Conservation (phyloP, 2,329 filamentous ascomycete species). For the Aspergillus pseudoglaucus region DNA sequence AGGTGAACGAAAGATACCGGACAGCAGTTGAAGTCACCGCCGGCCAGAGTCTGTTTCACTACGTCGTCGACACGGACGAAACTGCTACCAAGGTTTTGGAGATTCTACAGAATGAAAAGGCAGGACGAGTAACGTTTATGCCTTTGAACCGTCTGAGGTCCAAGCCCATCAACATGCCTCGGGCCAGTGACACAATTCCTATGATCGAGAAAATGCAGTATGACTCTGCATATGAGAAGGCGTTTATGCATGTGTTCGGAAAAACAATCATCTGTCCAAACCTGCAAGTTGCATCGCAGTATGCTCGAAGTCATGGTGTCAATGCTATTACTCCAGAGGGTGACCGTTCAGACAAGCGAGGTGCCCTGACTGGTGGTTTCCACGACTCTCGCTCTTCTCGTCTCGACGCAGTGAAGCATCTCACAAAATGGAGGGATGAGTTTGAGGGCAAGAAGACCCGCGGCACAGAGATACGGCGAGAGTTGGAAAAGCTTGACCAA, state of each 20-base stretch:
- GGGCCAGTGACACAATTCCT: constrained; percentile 78
- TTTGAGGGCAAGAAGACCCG: constrained; percentile 62
- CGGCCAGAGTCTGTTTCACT: constrained; percentile 88
- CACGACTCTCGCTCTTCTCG: constrained; percentile 81
- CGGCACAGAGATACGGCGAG: constrained; percentile 58
- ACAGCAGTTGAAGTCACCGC: constrained; percentile 89
- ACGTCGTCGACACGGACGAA: constrained; percentile 85
- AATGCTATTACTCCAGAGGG: constrained; percentile 92
- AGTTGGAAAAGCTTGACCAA: constrained; percentile 76
- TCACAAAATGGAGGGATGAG: constrained; percentile 68
- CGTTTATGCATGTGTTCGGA: constrained; percentile 91
- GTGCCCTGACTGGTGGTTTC: constrained; percentile 90
- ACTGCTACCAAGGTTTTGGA: constrained; percentile 79
- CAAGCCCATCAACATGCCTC: constrained; percentile 67
- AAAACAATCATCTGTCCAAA: constrained; percentile 93
- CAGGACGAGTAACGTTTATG: constrained; percentile 89
- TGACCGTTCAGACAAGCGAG: constrained; percentile 89
- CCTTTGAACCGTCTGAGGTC: constrained; percentile 75
- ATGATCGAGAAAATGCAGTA: constrained; percentile 80
- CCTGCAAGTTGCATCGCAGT: constrained; percentile 78
- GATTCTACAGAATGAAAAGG: constrained; percentile 68
- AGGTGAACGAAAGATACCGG: constrained; percentile 76
- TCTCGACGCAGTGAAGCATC: constrained; percentile 71
- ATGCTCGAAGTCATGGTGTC: constrained; percentile 83
- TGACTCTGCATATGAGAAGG: constrained; percentile 68